phyloP scores from a whole-genome alignment of 2,329 filamentous ascomycete species.

The Waltergamsia citrina region DNA sequence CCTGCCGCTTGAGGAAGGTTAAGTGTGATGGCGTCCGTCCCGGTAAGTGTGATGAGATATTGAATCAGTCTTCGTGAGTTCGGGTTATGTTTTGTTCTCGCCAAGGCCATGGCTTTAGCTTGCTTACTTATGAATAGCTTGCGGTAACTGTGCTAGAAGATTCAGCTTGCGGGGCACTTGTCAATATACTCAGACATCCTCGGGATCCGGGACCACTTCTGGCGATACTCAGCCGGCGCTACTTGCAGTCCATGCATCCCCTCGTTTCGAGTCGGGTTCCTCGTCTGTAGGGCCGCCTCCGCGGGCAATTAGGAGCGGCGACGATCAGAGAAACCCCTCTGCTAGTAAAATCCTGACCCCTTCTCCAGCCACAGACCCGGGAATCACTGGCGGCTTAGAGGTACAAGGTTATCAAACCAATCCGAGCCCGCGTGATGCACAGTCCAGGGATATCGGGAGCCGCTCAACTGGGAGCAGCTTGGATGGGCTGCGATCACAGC shows the following conservation, averaged over 20 bases:
- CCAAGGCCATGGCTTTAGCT: background rate
- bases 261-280: no score
- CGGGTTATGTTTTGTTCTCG: background rate
- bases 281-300: no score
- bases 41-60: slow-evolving; percentile 16
- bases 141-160: slow-evolving; percentile 19
- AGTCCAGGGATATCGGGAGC: background rate
- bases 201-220: background rate
- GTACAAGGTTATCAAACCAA: background rate
- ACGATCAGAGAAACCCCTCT: background rate
- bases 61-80: background rate
- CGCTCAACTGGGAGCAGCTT: background rate
- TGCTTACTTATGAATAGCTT: slow-evolving; percentile 11
- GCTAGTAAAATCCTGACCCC: background rate
- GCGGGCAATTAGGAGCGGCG: no score
- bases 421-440: no score
- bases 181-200: slow-evolving; percentile 10
- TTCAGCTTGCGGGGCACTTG: slow-evolving; percentile 16
- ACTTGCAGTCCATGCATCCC: no score
- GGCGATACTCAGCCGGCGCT: background rate
- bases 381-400: background rate
- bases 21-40: slow-evolving; percentile 30
- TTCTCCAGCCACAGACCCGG: background rate
- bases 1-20: slow-evolving; percentile 29
- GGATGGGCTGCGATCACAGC: background rate